These are phyloP conservation scores for Globisporangium sylvaticum DNA, from an alignment of 352 stramenopile genomes.

Conservation along the genomic window DNA sequence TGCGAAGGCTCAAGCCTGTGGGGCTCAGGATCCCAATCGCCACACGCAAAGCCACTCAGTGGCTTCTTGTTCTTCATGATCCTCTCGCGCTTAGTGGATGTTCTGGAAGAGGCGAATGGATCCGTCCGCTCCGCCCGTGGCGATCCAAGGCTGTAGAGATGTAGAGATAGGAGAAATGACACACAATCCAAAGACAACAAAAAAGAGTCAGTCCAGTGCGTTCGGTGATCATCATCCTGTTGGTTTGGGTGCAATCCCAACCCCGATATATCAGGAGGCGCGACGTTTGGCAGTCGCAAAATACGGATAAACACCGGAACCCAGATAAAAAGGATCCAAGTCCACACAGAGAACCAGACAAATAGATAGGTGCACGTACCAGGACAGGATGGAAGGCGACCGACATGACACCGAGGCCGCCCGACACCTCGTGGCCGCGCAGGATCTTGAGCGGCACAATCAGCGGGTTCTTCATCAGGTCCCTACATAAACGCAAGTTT, in stretches of 20 bases:
- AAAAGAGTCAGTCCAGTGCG: slow-evolving; percentile 35
- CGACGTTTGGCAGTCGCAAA: neutral
- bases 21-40: neutral
- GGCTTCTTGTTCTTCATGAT: slow-evolving; percentile 4
- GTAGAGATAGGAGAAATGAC: neutral
- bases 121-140: slow-evolving; percentile 93
- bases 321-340: neutral
- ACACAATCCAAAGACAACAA: slow-evolving; percentile 9
- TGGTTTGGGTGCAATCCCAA: neutral
- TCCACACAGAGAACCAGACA: neutral
- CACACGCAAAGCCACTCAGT: neutral
- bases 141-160: slow-evolving; percentile 82
- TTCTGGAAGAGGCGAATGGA: slow-evolving; percentile 97
- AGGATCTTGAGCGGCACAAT: slow-evolving; percentile 99
- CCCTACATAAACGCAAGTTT: slow-evolving; percentile 35
- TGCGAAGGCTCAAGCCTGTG: neutral
- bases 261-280: neutral
- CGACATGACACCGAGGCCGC: slow-evolving; percentile 93
- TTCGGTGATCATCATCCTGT: neutral
- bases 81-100: slow-evolving; percentile 76
- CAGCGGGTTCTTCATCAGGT: slow-evolving; percentile 98
- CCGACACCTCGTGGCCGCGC: slow-evolving; percentile 90
- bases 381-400: slow-evolving; percentile 97
- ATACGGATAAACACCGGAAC: neutral
- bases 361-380: slow-evolving; percentile 38